Evolutionary conservation across 2,329 filamentous ascomycete species (phyloP), one percentile per base, ranked within the genome.

Genomic region (Emydomyces testavorans): DNA sequence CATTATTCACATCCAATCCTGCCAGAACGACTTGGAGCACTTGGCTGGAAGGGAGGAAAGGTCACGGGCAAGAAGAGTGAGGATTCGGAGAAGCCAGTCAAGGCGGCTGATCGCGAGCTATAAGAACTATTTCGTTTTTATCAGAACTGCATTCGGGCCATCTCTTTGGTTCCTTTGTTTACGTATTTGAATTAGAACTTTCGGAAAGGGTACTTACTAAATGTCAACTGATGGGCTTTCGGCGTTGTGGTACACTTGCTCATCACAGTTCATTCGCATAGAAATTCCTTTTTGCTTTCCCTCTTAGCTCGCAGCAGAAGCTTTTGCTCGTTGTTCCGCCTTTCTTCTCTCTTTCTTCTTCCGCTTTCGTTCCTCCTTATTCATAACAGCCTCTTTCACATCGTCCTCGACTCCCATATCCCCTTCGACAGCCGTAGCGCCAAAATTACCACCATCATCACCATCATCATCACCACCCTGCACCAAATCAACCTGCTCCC

Each of bases 1-100:
- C 89, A 98, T 71, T 95, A 93, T 75, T 95, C 90, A 20, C 92
- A 98, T 69, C 92, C 92, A 1, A 95, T 96, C 56, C 73, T 98
- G 56, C 85, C 89, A 1, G 93, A 98, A 76, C 80, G 92, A 60
- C 75, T 98, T 59, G 86, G 85, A 66, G 92, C 90, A 1, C 76
- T 98, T 52, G 82, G 85, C 55, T 98, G 90, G 89, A 80, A 82
- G 61, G 80, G 85, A 52, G 63, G 63, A 29, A 69, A 69, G 57
- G 62, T 65, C 35, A 62, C 69, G 28, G 68, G 69, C 48, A 46
- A 50, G 50, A 75, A 78, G 67, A 60, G 62, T 24, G 67, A 72
- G 57, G 75, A 78, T 53, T 71, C 70, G 51, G 69, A 78, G 44
- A 76, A 75, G 60, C 77, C 79, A 26, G 74, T 79, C 53, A 85